A percentile compares a stretch with the other conserved stretches of the same genome.
These are phyloP conservation scores for Ophiostoma perfectum DNA, from an alignment of 2,329 filamentous ascomycete genomes.

Conservation along the genomic window DNA sequence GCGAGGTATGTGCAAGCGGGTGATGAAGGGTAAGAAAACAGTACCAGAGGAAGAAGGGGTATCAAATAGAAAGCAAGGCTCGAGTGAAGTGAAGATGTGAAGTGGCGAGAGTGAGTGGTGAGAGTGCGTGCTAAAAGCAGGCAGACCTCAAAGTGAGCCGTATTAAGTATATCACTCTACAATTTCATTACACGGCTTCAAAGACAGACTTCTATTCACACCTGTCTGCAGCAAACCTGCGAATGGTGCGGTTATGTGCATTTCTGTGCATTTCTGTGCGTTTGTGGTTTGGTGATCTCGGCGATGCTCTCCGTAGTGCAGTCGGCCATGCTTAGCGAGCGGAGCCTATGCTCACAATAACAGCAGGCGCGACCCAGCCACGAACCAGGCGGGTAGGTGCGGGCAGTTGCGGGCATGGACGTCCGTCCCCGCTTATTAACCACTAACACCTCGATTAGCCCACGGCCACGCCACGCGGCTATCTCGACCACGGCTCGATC, in stretches of 20 bases:
- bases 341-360: not conserved
- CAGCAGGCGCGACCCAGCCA: not conserved
- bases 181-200: not conserved
- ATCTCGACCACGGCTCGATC: not conserved
- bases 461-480: not conserved
- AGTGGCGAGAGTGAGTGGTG: too few relatives aligned
- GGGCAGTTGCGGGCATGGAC: not conserved
- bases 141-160: not conserved
- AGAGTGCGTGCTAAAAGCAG: not conserved
- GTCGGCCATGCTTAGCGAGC: constrained; percentile 10
- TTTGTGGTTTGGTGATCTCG: constrained; percentile 9
- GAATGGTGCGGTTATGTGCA: not conserved
- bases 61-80: constrained; percentile 1
- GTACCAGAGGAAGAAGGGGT: not conserved
- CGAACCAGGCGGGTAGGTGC: not conserved
- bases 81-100: not conserved
- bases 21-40: not conserved
- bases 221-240: not conserved
- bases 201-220: too few relatives aligned
- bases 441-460: not conserved
- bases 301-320: constrained; percentile 14
- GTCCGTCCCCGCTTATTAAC: constrained; percentile 1
- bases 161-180: not conserved
- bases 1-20: not conserved
- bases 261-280: not conserved